phyloP scores from a whole-genome alignment of 176 grass and related monocot species.

The Hsuehochloa calcarea region DNA sequence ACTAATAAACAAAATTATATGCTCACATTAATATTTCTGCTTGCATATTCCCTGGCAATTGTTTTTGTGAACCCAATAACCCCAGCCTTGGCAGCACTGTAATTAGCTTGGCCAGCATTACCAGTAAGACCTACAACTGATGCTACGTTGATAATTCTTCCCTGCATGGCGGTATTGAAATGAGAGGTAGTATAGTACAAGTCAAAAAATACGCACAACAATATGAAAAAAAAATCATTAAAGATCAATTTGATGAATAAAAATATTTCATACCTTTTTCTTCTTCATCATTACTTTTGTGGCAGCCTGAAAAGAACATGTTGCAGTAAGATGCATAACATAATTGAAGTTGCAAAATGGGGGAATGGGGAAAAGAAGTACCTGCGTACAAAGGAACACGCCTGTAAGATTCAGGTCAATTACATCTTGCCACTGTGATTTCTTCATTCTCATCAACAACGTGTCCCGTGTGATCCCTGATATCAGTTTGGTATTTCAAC shows the following conservation, averaged over 20 bases:
- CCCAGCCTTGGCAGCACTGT: constrained; percentile 65
- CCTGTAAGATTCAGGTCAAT: constrained; percentile 70
- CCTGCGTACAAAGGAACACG: constrained; percentile 77
- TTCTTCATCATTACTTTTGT: too few relatives aligned
- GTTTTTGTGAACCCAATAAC: constrained; percentile 77
- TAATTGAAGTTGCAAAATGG: background rate
- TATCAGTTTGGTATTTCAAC: constrained; percentile 1
- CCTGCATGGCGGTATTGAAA: constrained; percentile 29
- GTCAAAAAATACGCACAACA: background rate
- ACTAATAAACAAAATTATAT: background rate
- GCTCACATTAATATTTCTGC: constrained; percentile 69
- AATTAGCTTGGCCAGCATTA: constrained; percentile 69
- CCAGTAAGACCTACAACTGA: constrained; percentile 65
- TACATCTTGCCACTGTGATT: constrained; percentile 78
- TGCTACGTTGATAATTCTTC: constrained; percentile 66
- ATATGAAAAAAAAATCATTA: too few relatives aligned
- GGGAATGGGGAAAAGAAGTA: background rate
- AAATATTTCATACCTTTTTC: too few relatives aligned
- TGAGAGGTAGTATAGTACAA: background rate
- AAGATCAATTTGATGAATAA: too few relatives aligned
- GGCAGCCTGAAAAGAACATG: constrained; percentile 46
- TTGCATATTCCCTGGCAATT: constrained; percentile 66
- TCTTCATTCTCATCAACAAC: constrained; percentile 81
- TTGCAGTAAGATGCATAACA: constrained; percentile 9
- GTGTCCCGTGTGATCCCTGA: constrained; percentile 73